phyloP scores from a whole-genome alignment of 2,329 filamentous ascomycete genomes.

The Sclerotinia glacialis region DNA sequence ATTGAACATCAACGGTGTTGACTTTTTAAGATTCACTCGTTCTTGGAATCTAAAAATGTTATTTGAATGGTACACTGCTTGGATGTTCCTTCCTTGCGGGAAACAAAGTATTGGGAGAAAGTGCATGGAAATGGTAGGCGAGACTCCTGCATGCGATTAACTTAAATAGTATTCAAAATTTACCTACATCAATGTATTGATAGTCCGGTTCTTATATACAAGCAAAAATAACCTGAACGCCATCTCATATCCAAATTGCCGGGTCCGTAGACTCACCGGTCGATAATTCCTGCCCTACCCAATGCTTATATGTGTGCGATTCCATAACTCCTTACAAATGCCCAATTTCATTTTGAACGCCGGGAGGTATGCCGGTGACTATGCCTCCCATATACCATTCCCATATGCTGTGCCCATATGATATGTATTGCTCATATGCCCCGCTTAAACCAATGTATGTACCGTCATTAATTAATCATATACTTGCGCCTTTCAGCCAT shows the following conservation, averaged over 20 bases:
- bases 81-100: neutral
- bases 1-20: neutral
- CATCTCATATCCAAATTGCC: slow-evolving; percentile 12
- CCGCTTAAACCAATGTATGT: neutral
- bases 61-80: neutral
- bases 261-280: slow-evolving; percentile 34
- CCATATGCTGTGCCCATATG: neutral
- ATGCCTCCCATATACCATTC: neutral
- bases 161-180: neutral
- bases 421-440: neutral
- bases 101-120: neutral
- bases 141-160: too few species aligned
- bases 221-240: slow-evolving; percentile 5
- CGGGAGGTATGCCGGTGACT: neutral
- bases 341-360: neutral
- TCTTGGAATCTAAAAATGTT: neutral
- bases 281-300: slow-evolving; percentile 16
- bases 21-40: neutral
- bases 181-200: neutral
- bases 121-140: neutral
- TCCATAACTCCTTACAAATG: slow-evolving; percentile 5
- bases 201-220: neutral
- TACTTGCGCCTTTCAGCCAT: neutral
- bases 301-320: neutral
- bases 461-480: slow-evolving; percentile 16